Evolutionary conservation across 2,329 filamentous ascomycete species (phyloP).

Genomic region (Penicillium sp.): DNA sequence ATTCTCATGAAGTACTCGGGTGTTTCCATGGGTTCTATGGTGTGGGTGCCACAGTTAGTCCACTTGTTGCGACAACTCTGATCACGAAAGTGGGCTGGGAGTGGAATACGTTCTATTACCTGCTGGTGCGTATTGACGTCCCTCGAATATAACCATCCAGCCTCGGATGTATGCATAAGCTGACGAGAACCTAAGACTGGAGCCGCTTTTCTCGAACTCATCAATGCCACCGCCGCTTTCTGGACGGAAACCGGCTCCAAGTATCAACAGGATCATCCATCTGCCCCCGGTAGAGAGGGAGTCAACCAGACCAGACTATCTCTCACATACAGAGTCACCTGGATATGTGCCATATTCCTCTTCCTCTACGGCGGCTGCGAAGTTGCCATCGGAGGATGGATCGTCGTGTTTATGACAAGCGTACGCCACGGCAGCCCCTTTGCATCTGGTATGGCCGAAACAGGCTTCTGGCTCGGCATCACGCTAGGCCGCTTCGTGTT

Average conservation of each 20-base stretch:
- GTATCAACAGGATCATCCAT: slow-evolving; percentile 33
- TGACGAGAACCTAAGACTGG: slow-evolving; percentile 18
- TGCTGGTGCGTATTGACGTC: slow-evolving; percentile 18
- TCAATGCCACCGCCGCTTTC: slow-evolving; percentile 27
- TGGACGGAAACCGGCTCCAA: slow-evolving; percentile 27
- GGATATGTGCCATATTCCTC: slow-evolving; percentile 74
- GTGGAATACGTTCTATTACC: slow-evolving; percentile 29
- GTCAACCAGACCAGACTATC: slow-evolving; percentile 42
- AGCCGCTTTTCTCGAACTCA: slow-evolving; percentile 23
- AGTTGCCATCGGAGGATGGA: slow-evolving; percentile 62
- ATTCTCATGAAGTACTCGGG: slow-evolving; percentile 74
- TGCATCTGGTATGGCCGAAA: slow-evolving; percentile 71
- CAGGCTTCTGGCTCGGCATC: slow-evolving; percentile 80
- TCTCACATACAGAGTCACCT: slow-evolving; percentile 65
- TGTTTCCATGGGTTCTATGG: slow-evolving; percentile 76
- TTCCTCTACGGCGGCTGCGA: slow-evolving; percentile 48
- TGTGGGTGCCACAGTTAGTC: slow-evolving; percentile 55
- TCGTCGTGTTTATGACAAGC: slow-evolving; percentile 77
- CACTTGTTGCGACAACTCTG: slow-evolving; percentile 73
- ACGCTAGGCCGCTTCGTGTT: slow-evolving; percentile 73
- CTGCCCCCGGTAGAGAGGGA: slow-evolving; percentile 13
- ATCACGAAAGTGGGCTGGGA: slow-evolving; percentile 60
- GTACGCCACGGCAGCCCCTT: slow-evolving; percentile 70
- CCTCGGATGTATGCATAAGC: neutral
- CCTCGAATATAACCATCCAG: neutral